Conservation (phyloP, 2,329 filamentous ascomycete species). For the Furcasterigmium sp. region DNA sequence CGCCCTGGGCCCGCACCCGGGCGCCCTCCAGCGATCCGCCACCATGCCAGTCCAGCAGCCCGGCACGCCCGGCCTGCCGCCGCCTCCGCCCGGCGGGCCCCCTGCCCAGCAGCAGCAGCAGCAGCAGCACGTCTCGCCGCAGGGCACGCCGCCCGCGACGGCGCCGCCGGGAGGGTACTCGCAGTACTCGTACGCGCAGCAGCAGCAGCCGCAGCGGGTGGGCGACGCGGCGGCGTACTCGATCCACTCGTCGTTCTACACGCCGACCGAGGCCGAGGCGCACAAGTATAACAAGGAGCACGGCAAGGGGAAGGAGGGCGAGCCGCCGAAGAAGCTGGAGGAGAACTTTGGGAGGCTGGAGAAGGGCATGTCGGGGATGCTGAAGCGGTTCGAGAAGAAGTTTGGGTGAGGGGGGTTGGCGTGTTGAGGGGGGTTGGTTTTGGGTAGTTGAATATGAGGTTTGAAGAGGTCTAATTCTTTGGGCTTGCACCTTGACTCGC, state of each 20-base stretch:
- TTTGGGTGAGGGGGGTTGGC: conserved; percentile 38
- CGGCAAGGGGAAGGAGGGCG: conserved; percentile 33
- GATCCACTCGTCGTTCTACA: conserved; percentile 65
- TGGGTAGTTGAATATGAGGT: too few species aligned
- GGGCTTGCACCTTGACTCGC: too few species aligned
- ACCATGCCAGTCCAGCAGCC: conserved; percentile 45
- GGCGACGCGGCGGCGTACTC: conserved; percentile 40
- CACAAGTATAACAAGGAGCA: conserved; percentile 34
- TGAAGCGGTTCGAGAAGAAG: conserved; percentile 77
- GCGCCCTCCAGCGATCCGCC: conserved; percentile 36
- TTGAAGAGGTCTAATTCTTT: too few species aligned
- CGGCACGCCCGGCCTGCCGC: conserved; percentile 36
- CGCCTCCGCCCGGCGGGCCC: conserved; percentile 19
- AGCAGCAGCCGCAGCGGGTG: conserved; percentile 15
- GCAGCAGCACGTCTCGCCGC: conserved; percentile 10
- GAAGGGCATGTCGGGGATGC: conserved; percentile 63
- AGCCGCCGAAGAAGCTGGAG: conserved; percentile 51
- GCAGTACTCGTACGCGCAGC: conserved; percentile 41
- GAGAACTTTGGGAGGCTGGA: conserved; percentile 62
- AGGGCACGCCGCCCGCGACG: conserved; percentile 17
- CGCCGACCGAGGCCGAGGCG: conserved; percentile 59
- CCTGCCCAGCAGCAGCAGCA: conserved; percentile 12
- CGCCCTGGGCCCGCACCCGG: conserved; percentile 40
- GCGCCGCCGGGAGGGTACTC: conserved; percentile 50
- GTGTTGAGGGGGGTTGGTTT: too few species aligned